These are phyloP conservation scores for Ceratocystis harringtonii DNA, from an alignment of 2,329 filamentous ascomycete species.

Conservation along the genomic window DNA sequence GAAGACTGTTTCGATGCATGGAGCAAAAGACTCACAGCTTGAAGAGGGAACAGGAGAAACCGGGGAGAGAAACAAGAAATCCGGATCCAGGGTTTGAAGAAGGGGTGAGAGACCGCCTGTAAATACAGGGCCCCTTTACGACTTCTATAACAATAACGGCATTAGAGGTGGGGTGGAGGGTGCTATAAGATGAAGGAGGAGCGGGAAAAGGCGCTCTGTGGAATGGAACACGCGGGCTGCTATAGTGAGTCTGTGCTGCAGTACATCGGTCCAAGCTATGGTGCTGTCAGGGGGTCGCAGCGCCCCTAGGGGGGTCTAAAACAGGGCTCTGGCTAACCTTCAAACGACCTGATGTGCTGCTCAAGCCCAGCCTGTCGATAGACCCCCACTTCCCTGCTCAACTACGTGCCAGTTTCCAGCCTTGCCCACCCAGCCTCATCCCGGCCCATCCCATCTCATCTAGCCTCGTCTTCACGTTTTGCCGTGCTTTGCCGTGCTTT, in stretches of 20 bases:
- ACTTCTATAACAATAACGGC: too few relatives aligned
- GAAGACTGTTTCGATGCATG: too few relatives aligned
- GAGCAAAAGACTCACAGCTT: too few relatives aligned
- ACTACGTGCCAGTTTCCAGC: background rate
- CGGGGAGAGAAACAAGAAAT: background rate
- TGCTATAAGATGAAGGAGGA: too few relatives aligned
- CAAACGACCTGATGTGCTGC: too few relatives aligned
- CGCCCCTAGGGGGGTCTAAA: too few relatives aligned
- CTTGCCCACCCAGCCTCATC: slow-evolving; percentile 4
- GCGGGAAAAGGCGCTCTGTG: too few relatives aligned
- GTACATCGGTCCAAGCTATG: background rate
- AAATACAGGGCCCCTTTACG: background rate
- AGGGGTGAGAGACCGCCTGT: background rate
- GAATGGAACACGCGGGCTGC: too few relatives aligned
- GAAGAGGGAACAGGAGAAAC: background rate
- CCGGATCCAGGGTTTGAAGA: background rate
- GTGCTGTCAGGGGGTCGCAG: background rate
- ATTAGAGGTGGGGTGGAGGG: too few relatives aligned
- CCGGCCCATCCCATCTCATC: background rate
- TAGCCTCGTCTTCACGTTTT: background rate
- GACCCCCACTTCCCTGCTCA: background rate
- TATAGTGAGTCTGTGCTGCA: background rate
- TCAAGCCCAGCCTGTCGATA: background rate
- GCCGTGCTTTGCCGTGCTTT: too few relatives aligned
- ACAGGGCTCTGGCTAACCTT: too few relatives aligned